A percentile compares a stretch with the other conserved stretches of the same genome.
Evolutionary conservation across 2,329 filamentous ascomycete genomes (phyloP).

Genomic region (Aspergillus spinulosporus): DNA sequence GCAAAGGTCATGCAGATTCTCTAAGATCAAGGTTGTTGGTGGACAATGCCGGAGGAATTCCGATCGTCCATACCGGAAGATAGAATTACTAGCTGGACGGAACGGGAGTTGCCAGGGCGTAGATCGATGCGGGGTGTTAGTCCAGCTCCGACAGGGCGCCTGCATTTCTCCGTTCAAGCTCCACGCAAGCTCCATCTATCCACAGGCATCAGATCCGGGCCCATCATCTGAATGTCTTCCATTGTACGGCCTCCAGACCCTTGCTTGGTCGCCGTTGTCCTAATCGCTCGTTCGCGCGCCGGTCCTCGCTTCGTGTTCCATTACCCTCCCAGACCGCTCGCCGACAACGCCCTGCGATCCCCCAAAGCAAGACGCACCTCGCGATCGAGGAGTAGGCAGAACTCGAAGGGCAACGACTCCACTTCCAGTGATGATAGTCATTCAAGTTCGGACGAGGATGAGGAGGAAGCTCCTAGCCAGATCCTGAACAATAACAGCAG

Average conservation of each 20-base stretch:
- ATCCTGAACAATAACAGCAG: slow-evolving; percentile 7
- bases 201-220: slow-evolving; percentile 8
- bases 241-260: slow-evolving; percentile 53
- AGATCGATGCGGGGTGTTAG: slow-evolving; percentile 1
- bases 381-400: slow-evolving; percentile 33
- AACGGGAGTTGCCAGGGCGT: not conserved
- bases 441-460: slow-evolving; percentile 44
- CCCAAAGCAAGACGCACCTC: slow-evolving; percentile 37
- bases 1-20: not conserved
- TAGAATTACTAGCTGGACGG: too few species aligned
- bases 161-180: slow-evolving; percentile 5
- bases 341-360: slow-evolving; percentile 39
- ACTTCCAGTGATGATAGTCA: slow-evolving; percentile 42
- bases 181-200: slow-evolving; percentile 16
- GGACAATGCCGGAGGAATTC: not conserved
- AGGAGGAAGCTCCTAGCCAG: slow-evolving; percentile 31
- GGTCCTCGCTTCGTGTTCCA: slow-evolving; percentile 84
- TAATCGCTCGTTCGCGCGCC: slow-evolving; percentile 73
- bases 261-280: slow-evolving; percentile 67
- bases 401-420: slow-evolving; percentile 39
- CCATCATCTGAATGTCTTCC: slow-evolving; percentile 42
- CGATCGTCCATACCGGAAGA: not conserved
- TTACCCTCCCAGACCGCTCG: slow-evolving; percentile 65
- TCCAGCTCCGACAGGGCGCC: slow-evolving; percentile 1
- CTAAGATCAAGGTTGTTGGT: not conserved